Evolutionary conservation across 2,329 filamentous ascomycete species (phyloP).

Genomic region (Lecanoromycetidae sp.): DNA sequence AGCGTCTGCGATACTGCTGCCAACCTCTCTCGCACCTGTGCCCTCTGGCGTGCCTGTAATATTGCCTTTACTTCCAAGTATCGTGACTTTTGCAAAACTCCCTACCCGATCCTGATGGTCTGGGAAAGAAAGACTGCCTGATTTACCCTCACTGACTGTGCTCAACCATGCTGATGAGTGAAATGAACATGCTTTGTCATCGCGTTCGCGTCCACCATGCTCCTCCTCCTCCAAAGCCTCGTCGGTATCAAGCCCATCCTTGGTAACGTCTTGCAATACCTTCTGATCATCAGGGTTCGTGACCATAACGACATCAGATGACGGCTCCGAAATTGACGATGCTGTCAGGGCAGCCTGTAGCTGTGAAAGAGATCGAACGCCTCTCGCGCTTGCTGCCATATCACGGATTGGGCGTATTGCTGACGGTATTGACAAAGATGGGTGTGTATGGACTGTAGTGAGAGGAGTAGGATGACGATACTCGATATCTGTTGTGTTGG

Average conservation of each 20-base stretch:
- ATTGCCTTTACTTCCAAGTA: conserved; percentile 26
- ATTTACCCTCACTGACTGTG: conserved; percentile 7
- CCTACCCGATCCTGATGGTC: neutral
- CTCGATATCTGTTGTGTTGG: conserved; percentile 4
- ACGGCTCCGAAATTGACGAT: neutral
- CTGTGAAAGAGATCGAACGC: neutral
- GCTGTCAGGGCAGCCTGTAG: neutral
- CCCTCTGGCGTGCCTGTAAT: conserved; percentile 28
- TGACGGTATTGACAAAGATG: conserved; percentile 12
- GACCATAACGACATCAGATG: too few relatives aligned
- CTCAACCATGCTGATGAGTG: conserved; percentile 12
- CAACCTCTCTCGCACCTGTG: conserved; percentile 27
- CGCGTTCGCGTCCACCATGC: neutral
- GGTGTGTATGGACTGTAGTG: conserved; percentile 12
- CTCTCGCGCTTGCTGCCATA: neutral
- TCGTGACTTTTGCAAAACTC: conserved; percentile 25
- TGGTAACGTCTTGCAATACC: too few relatives aligned
- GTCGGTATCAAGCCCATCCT: too few relatives aligned
- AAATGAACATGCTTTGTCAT: neutral
- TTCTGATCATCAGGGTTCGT: too few relatives aligned
- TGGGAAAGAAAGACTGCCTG: neutral
- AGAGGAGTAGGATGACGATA: conserved; percentile 18
- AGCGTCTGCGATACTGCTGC: conserved; percentile 29
- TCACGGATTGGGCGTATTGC: neutral
- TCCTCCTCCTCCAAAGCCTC: neutral